Percentiles rank a stretch among this genome's conserved stretches.
These are phyloP conservation scores for Chytriomyces sp. DNA, from an alignment of 192 early-diverging fungal genomes.

Conservation along the genomic window DNA sequence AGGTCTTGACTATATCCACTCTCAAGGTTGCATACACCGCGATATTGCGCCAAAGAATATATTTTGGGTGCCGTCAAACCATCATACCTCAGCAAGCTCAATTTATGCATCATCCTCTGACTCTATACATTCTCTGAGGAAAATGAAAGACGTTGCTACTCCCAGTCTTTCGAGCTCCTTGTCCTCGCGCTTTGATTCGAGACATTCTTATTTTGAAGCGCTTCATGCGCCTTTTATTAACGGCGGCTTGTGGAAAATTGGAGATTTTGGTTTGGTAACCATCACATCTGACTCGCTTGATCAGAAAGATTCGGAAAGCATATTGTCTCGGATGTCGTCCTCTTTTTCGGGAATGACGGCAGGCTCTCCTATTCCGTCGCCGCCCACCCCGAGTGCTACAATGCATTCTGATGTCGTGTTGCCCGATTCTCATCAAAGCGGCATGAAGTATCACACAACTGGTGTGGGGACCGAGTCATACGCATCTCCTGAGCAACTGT, in stretches of 20 bases:
- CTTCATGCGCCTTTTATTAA: neutral
- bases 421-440: neutral
- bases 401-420: neutral
- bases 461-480: slow-evolving; percentile 82
- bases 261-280: slow-evolving; percentile 96
- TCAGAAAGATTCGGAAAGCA: neutral
- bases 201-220: slow-evolving; percentile 12
- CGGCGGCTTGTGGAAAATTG: slow-evolving; percentile 79
- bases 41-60: slow-evolving; percentile 56
- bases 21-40: slow-evolving; percentile 70
- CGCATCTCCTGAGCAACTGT: slow-evolving; percentile 84
- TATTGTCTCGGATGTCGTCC: neutral
- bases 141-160: neutral
- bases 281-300: slow-evolving; percentile 45
- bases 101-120: neutral
- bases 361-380: neutral
- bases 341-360: neutral
- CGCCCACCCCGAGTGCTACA: neutral
- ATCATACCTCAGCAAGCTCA: slow-evolving; percentile 5
- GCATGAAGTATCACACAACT: slow-evolving; percentile 44
- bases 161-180: neutral
- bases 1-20: slow-evolving; percentile 78
- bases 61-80: slow-evolving; percentile 36
- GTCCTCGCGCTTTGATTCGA: slow-evolving; percentile 18
- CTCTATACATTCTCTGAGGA: neutral